Evolutionary conservation across 331 rosid genomes (phyloP), one percentile per base, ranked within the genome.

Genomic region (Malus hybrid): DNA sequence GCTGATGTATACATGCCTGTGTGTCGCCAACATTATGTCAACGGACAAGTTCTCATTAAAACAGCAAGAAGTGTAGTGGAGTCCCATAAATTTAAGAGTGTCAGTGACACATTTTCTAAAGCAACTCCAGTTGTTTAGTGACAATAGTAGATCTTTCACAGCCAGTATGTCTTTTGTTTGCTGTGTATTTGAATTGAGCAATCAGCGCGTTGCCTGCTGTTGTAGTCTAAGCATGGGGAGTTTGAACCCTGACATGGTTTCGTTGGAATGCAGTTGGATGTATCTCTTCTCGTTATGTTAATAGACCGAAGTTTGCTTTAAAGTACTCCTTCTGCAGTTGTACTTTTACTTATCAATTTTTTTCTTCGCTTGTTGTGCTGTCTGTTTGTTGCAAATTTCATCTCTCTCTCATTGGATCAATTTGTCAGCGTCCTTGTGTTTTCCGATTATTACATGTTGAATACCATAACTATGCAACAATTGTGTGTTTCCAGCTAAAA

Each of bases 1-100:
- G 87, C 87, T 29, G 90, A 90, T 80, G 89, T 90, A n/a, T 95
- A 95, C 78, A 92, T 92, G 97, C 99, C 98, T 1, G 97, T 95
- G 24, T 95, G 99, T 66, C 96, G 98, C 67, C 97, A 84, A 46
- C 99, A 90, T 79, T 89, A 90, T 77, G 92, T 88, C 77, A 82
- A 73, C 39, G 96, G 97, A 57, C 97, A 87, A 76, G 90, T 87
- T 66, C 90, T 86, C 20, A 66, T 90, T 19, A 91, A 86, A 76
- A 60, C 96, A 3, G 80, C 98, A 72, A 86, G 89, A 63, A 65
- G 26, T 77, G 89, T 86, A 15, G 55, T 89, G 53, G 92, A 89
- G 80, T 83, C 96, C 6, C 85, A 82, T 24, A 79, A 81, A 79
- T 72, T 79, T 48, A 85, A 78, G 56, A 0, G n/a, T 15, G 56